Base-by-base conservation (phyloP, 2,329 filamentous ascomycete genomes). In the Aspergillus oerlinghausenensis region DNA sequence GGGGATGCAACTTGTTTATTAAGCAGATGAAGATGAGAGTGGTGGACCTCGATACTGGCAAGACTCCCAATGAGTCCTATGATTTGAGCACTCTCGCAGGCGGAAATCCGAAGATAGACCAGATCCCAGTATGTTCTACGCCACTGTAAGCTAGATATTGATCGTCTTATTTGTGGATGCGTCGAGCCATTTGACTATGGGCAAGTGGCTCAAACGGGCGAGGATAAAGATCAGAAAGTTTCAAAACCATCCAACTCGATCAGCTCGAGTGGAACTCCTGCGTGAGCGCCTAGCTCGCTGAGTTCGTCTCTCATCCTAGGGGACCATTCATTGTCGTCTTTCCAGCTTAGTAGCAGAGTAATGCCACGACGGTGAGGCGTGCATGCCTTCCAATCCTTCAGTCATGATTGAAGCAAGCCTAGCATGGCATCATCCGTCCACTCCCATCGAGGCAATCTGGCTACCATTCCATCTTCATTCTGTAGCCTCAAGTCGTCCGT, bases 401-500 rank as follows among this genome's bases (percentile, higher is more conserved):
- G 51, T 59, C 62, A 65, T 45, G 49, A 49, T 53, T 40, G 55
- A 50, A 63, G 14, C 43, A 55, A 28, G 26, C 26, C 51, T 29
- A 62, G 3, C 14, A 59, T 38, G 19, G 42, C 42, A 11, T 17
- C n/a, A 23, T 32, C 38, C 11, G 35, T 21, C 49, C 54, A 61
- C 40, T 54, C 57, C 49, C 51, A 60, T 4, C 3, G 3, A 32
- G 29, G 29, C 29, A 4, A 32, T 32, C 1, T 10, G 1, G 4
- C 3, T 32, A 32, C 29, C 10, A 32, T 11, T n/a, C 32, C 32
- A 49, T 45, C 17, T 4, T 50, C n/a, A 55, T 56, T 54, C 38
- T 64, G 55, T 5, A 55, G 21, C 1, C 21, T 23, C 26, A 66
- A 19, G 17, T 65, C 56, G 23, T 65, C 55, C 0, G 57, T 66